Percentiles rank a stretch among this genome's conserved stretches.
Conservation (phyloP, 164 flowering plant species). For the grape (Vitis vinifera) region DNA sequence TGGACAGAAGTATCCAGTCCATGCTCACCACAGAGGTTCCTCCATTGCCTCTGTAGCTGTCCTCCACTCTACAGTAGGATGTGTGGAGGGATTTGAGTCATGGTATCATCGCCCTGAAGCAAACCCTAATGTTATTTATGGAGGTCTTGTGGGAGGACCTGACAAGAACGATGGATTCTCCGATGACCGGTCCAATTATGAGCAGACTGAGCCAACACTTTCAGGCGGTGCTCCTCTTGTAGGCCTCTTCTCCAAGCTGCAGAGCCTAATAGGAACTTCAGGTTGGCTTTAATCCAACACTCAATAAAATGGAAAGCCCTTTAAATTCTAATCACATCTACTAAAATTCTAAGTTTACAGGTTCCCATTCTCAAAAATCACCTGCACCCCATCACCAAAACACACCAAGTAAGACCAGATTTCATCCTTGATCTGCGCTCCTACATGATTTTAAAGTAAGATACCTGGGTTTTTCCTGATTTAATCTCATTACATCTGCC, state of each 20-base stretch:
- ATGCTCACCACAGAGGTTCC: conserved; percentile 82
- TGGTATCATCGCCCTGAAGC: conserved; percentile 56
- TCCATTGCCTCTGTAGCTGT: conserved; percentile 54
- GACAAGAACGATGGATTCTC: conserved; percentile 54
- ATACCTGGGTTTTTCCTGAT: no score
- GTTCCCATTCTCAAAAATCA: conserved; percentile 6
- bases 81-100: conserved; percentile 70
- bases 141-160: conserved; percentile 93
- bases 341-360: background rate
- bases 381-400: conserved; percentile 20
- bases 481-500: background rate
- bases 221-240: conserved; percentile 70
- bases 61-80: conserved; percentile 40
- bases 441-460: no score
- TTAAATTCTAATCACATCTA: background rate
- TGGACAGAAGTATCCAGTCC: conserved; percentile 59
- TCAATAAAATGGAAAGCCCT: background rate
- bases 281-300: background rate
- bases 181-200: conserved; percentile 64
- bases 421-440: background rate
- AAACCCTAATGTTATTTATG: conserved; percentile 72
- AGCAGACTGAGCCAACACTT: conserved; percentile 75
- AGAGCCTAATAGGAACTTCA: conserved; percentile 14
- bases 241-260: conserved; percentile 79
- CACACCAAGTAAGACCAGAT: conserved; percentile 22